Percentiles rank a stretch among this genome's conserved stretches.
Evolutionary conservation across 805 yeast species (phyloP).

Genomic region (Sungouiella thailandica): DNA sequence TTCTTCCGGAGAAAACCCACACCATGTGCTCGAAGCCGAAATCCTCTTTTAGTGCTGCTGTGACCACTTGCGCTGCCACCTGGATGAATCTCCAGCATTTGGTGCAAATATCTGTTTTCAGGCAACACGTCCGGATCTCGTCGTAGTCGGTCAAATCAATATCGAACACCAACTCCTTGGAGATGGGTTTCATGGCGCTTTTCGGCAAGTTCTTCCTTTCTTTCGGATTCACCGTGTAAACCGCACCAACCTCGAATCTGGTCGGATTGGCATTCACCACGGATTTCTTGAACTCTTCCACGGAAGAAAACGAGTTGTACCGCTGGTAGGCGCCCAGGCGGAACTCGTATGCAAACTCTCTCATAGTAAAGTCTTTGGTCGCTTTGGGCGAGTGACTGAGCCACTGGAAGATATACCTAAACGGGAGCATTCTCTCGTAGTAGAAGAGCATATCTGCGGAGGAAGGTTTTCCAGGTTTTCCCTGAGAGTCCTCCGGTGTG

Average conservation of each 20-base stretch:
- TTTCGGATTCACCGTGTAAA: slow-evolving; percentile 82
- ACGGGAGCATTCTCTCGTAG: slow-evolving; percentile 70
- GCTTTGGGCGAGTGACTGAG: slow-evolving; percentile 79
- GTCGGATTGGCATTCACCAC: slow-evolving; percentile 74
- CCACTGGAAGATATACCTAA: slow-evolving; percentile 80
- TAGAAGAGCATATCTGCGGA: slow-evolving; percentile 66
- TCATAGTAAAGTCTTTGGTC: slow-evolving; percentile 69
- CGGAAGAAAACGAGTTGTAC: slow-evolving; percentile 66
- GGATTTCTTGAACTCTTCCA: slow-evolving; percentile 72
- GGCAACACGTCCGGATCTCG: slow-evolving; percentile 87
- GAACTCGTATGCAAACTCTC: slow-evolving; percentile 92
- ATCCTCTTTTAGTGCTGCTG: slow-evolving; percentile 69
- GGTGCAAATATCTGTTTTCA: slow-evolving; percentile 74
- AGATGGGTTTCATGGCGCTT: slow-evolving; percentile 69
- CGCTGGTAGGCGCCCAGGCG: slow-evolving; percentile 86
- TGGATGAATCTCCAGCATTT: slow-evolving; percentile 94
- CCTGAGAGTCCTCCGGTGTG: background rate
- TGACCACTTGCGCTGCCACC: slow-evolving; percentile 74
- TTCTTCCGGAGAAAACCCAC: slow-evolving; percentile 97
- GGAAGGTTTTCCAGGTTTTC: slow-evolving; percentile 26
- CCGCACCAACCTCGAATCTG: slow-evolving; percentile 93
- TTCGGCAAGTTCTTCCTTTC: slow-evolving; percentile 75
- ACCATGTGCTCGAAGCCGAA: slow-evolving; percentile 83
- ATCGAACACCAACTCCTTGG: slow-evolving; percentile 90
- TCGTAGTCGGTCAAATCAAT: slow-evolving; percentile 98